Percentiles rank a stretch among this genome's conserved stretches.
These are phyloP conservation scores for Turnera subulata DNA, from an alignment of 345 rosid species.

Conservation along the genomic window DNA sequence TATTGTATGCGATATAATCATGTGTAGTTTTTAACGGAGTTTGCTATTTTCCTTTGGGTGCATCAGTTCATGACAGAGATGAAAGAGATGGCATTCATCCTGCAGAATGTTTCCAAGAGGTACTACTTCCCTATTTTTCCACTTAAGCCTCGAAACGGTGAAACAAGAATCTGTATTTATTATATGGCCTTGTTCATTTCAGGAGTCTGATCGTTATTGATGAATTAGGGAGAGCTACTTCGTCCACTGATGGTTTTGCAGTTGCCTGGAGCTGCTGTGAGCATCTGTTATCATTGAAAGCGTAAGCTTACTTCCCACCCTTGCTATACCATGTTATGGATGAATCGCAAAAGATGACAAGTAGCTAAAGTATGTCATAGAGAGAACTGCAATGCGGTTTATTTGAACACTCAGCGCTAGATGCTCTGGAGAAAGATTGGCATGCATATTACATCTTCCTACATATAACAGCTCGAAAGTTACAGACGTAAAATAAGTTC, in stretches of 20 bases:
- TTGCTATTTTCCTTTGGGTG: constrained; percentile 9
- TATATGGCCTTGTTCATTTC: constrained; percentile 7
- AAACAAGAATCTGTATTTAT: not conserved
- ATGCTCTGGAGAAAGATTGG: too few species aligned
- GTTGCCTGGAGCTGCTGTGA: constrained; percentile 99
- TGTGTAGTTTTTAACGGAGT: too few species aligned
- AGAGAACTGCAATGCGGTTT: not conserved
- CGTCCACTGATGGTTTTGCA: constrained; percentile 91
- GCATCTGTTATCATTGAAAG: constrained; percentile 68
- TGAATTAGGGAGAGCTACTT: constrained; percentile 98
- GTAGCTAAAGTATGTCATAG: not conserved
- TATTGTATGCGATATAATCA: too few species aligned
- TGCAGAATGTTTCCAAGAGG: constrained; percentile 90
- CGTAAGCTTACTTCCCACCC: constrained; percentile 42
- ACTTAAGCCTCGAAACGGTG: not conserved
- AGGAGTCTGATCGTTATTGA: constrained; percentile 93
- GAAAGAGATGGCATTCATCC: constrained; percentile 94
- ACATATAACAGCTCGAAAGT: too few species aligned
- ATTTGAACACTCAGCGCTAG: not conserved
- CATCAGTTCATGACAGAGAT: constrained; percentile 97
- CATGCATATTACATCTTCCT: too few species aligned
- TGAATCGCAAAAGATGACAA: not conserved
- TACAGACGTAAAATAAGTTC: too few species aligned
- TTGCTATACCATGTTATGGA: not conserved
- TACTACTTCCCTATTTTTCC: constrained; percentile 25